A percentile compares a stretch with the other conserved stretches of the same genome.
Conservation (phyloP, 352 stramenopile species). For the Stephanocyclus meneghinianus region DNA sequence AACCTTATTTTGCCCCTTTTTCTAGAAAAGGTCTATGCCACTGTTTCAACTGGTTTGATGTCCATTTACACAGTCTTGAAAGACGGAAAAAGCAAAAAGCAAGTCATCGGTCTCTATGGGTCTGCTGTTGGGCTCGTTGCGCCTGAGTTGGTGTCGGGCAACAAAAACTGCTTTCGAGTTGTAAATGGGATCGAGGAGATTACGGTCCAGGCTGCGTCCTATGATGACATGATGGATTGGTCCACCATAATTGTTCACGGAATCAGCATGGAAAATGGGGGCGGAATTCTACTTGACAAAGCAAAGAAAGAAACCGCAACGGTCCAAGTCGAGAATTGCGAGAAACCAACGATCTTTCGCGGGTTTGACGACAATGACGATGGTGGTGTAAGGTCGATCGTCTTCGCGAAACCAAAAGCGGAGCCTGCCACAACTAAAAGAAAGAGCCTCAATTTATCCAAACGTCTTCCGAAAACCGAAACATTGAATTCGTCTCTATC, state of each 20-base stretch:
- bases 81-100: conserved; percentile 48
- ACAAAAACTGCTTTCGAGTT: conserved; percentile 40
- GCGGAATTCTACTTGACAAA: conserved; percentile 42
- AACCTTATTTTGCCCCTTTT: background rate
- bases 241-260: conserved; percentile 28
- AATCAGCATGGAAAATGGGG: conserved; percentile 53
- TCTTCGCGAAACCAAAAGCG: conserved; percentile 22
- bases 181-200: conserved; percentile 33
- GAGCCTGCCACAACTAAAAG: background rate
- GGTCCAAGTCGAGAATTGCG: background rate
- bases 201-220: conserved; percentile 23
- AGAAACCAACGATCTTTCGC: conserved; percentile 12
- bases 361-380: background rate
- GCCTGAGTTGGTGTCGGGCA: conserved; percentile 21
- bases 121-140: conserved; percentile 36
- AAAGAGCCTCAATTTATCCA: conserved; percentile 6
- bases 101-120: conserved; percentile 33
- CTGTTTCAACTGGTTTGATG: conserved; percentile 25
- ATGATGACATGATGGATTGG: conserved; percentile 40
- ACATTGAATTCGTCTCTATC: conserved; percentile 20
- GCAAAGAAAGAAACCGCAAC: conserved; percentile 24
- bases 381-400: conserved; percentile 25
- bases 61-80: conserved; percentile 37
- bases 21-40: conserved; percentile 42
- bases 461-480: background rate